Conservation (phyloP, 176 grass and related monocot genomes). For the Triticum dicoccoides region DNA sequence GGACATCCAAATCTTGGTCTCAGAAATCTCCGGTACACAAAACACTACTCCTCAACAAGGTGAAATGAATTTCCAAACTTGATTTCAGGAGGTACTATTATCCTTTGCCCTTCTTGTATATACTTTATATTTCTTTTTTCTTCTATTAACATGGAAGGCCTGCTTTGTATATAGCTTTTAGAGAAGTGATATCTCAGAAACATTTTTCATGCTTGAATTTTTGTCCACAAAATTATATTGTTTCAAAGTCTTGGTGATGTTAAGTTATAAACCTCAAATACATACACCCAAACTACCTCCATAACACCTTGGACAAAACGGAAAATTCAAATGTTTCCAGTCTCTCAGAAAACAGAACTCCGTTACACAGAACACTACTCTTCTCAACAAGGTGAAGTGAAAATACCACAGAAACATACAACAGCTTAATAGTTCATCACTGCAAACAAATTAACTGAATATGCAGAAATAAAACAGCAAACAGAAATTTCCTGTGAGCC, state of each 20-base stretch:
- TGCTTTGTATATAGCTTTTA: not conserved
- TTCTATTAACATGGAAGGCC: not conserved
- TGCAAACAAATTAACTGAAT: not conserved
- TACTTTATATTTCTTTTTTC: not conserved
- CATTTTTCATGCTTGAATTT: not conserved
- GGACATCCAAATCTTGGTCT: not conserved
- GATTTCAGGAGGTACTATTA: not conserved
- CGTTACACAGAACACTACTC: not conserved
- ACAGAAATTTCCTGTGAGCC: not conserved
- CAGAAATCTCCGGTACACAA: not conserved
- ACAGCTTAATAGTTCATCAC: not conserved
- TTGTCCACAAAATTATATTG: not conserved
- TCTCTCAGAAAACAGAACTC: not conserved
- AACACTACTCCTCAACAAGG: not conserved
- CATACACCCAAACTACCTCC: not conserved
- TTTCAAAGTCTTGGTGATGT: not conserved
- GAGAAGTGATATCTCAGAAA: not conserved
- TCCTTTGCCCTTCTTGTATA: not conserved
- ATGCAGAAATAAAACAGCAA: not conserved
- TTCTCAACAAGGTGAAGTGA: conserved; percentile 9
- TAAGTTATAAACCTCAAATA: not conserved
- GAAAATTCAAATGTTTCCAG: not conserved
- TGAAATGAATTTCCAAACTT: not conserved
- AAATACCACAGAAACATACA: not conserved
- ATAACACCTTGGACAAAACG: not conserved